phyloP scores from a whole-genome alignment of 2,329 filamentous ascomycete genomes.

The Paecilomyces formosus region DNA sequence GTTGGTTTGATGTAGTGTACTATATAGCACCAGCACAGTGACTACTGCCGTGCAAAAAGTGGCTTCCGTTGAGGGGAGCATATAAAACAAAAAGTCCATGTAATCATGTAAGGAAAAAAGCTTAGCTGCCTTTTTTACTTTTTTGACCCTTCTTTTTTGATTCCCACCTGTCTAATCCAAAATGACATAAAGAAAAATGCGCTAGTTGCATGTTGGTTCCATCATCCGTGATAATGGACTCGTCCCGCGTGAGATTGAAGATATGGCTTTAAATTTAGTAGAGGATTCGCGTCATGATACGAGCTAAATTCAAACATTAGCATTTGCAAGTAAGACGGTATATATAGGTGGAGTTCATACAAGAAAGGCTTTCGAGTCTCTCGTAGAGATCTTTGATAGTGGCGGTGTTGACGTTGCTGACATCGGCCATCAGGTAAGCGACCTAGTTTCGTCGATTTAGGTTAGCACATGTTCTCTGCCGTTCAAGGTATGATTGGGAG shows the following conservation, averaged over 20 bases:
- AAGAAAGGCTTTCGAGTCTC: slow-evolving; percentile 70
- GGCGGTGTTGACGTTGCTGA: slow-evolving; percentile 71
- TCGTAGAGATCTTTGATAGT: slow-evolving; percentile 85
- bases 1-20: neutral
- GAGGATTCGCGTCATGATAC: slow-evolving; percentile 40
- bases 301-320: slow-evolving; percentile 22
- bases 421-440: slow-evolving; percentile 96
- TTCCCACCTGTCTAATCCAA: slow-evolving; percentile 3
- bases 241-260: neutral
- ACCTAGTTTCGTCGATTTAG: slow-evolving; percentile 41
- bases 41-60: neutral
- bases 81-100: neutral
- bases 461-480: neutral
- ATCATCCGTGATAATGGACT: neutral
- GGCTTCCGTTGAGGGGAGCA: slow-evolving; percentile 11
- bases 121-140: neutral
- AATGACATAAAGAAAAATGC: neutral
- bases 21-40: neutral
- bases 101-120: neutral
- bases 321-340: neutral
- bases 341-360: slow-evolving; percentile 44
- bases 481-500: neutral
- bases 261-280: slow-evolving; percentile 22
- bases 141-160: slow-evolving; percentile 8
- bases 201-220: neutral